A percentile compares a stretch with the other conserved stretches of the same genome.
Conservation (phyloP, 768 basidiomycete genomes). For the Russula earlei region DNA sequence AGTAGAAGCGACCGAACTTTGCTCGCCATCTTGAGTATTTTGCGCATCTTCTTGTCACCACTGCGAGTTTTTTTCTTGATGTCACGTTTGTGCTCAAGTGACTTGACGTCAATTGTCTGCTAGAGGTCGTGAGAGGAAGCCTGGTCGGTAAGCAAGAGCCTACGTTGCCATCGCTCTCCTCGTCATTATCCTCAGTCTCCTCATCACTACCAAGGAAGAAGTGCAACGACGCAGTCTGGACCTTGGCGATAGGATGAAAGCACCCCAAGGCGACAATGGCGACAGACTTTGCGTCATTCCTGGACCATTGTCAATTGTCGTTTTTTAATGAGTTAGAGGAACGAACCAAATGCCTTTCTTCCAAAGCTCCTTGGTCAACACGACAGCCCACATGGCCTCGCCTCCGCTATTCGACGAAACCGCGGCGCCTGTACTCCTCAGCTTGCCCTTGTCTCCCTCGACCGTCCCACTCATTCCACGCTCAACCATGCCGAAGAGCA, state of each 20-base stretch:
- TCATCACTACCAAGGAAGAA: slow-evolving; percentile 94
- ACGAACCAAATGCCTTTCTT: slow-evolving; percentile 78
- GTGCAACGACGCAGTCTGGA: slow-evolving; percentile 88
- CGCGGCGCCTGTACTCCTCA: slow-evolving; percentile 36
- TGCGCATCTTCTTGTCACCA: slow-evolving; percentile 71
- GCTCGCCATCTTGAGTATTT: slow-evolving; percentile 62
- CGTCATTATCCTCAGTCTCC: slow-evolving; percentile 60
- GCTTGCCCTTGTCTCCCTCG: slow-evolving; percentile 74
- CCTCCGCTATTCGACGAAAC: slow-evolving; percentile 45
- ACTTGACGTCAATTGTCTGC: slow-evolving; percentile 52
- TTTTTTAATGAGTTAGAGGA: not conserved
- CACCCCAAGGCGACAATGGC: slow-evolving; percentile 87
- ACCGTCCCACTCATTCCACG: slow-evolving; percentile 80
- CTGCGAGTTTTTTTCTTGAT: slow-evolving; percentile 90
- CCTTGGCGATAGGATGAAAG: slow-evolving; percentile 88
- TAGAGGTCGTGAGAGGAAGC: not conserved
- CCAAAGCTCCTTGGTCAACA: slow-evolving; percentile 91
- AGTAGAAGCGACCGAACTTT: slow-evolving; percentile 37
- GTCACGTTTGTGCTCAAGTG: slow-evolving; percentile 76
- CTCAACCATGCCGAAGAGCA: slow-evolving; percentile 95
- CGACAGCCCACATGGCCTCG: slow-evolving; percentile 97
- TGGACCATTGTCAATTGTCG: slow-evolving; percentile 23
- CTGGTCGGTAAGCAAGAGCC: slow-evolving; percentile 13
- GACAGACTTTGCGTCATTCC: slow-evolving; percentile 88
- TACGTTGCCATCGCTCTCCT: slow-evolving; percentile 52